Conservation (phyloP, 2,329 filamentous ascomycete genomes). For the Calonectria pteridis region DNA sequence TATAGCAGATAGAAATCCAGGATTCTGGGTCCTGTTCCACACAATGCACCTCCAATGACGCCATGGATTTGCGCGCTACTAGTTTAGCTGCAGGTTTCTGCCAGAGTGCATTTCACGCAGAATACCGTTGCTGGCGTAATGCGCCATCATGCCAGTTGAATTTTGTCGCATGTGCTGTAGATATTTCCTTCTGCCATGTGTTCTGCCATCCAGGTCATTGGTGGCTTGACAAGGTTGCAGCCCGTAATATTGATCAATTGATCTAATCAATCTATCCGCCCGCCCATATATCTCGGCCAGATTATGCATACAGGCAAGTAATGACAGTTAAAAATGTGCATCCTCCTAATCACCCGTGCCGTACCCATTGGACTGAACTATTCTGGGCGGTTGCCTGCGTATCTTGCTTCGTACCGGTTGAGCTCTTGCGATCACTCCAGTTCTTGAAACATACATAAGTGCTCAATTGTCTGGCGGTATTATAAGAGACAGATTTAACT, state of each 20-base stretch:
- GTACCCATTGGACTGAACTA: not conserved
- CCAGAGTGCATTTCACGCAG: not conserved
- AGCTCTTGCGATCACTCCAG: not conserved
- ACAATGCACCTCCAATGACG: not conserved
- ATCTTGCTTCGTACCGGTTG: not conserved
- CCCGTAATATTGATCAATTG: not conserved
- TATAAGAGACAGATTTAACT: no score
- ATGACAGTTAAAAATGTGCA: not conserved
- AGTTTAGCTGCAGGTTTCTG: not conserved
- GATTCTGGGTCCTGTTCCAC: not conserved
- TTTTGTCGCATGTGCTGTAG: not conserved
- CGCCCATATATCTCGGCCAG: not conserved
- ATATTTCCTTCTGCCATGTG: not conserved
- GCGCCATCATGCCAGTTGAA: not conserved
- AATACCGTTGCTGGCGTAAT: not conserved
- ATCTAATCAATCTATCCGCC: not conserved
- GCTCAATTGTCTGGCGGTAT: not conserved
- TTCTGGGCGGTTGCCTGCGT: not conserved
- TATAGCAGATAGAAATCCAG: not conserved
- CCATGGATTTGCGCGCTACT: not conserved
- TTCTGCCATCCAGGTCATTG: not conserved
- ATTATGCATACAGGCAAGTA: not conserved
- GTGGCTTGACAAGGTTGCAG: not conserved
- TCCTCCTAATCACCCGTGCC: no score
- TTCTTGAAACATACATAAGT: not conserved